Evolutionary conservation across 2,329 filamentous ascomycete species (phyloP).

Genomic region (Plenodomus tracheiphilus): DNA sequence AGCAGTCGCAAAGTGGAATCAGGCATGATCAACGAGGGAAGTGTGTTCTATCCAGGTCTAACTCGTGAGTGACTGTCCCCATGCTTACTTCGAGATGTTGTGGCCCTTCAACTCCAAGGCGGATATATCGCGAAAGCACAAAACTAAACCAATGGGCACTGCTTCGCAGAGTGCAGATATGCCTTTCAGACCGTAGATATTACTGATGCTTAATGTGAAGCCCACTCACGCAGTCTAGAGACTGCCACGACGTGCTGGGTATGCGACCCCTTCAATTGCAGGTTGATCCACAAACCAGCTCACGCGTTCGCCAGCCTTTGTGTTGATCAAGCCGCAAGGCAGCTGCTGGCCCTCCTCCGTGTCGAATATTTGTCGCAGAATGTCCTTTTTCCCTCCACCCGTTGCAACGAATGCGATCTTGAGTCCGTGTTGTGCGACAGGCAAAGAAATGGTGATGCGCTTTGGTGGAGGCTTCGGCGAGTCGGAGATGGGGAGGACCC

Average conservation of each 20-base stretch:
- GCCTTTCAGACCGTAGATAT: neutral
- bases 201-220: neutral
- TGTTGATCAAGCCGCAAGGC: conserved; percentile 87
- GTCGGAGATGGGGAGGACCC: conserved; percentile 90
- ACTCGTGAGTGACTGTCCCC: conserved; percentile 18
- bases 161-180: neutral
- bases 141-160: conserved; percentile 1
- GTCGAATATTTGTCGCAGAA: conserved; percentile 92
- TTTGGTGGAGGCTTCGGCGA: conserved; percentile 91
- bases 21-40: neutral
- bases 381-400: conserved; percentile 84
- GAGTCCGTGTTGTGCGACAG: conserved; percentile 83
- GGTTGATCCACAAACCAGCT: conserved; percentile 93
- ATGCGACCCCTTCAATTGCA: conserved; percentile 83
- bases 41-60: neutral
- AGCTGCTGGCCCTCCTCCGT: conserved; percentile 70
- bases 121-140: conserved; percentile 35
- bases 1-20: neutral
- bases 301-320: conserved; percentile 78
- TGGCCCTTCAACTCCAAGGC: conserved; percentile 14
- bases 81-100: conserved; percentile 27
- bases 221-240: conserved; percentile 46
- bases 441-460: conserved; percentile 89
- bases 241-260: conserved; percentile 71
- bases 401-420: conserved; percentile 92